Percentiles rank a stretch among this genome's conserved stretches.
Conservation (phyloP, 306 rosid species). For the Vigna nakashimae region DNA sequence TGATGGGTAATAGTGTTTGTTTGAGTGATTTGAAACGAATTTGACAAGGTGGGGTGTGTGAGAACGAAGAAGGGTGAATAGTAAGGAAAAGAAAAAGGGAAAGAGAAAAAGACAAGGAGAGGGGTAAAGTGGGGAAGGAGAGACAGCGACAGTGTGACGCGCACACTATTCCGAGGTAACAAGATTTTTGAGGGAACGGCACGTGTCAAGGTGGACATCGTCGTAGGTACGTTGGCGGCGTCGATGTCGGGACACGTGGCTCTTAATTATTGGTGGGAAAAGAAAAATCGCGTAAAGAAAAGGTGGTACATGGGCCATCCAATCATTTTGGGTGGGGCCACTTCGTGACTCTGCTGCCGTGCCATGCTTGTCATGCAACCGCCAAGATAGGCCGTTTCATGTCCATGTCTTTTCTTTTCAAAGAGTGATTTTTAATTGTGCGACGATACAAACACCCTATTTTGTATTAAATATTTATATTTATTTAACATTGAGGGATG, state of each 20-base stretch:
- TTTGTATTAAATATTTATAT: too few relatives aligned
- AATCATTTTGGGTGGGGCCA: slow-evolving; percentile 42
- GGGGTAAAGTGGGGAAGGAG: slow-evolving; percentile 35
- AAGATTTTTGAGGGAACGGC: slow-evolving; percentile 43
- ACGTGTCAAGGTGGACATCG: slow-evolving; percentile 40
- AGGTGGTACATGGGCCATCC: background rate
- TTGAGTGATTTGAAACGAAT: background rate
- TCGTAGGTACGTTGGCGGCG: slow-evolving; percentile 50
- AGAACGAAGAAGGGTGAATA: too few relatives aligned
- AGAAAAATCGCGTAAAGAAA: background rate
- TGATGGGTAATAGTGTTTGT: slow-evolving; percentile 17
- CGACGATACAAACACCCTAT: too few relatives aligned
- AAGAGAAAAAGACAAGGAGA: background rate
- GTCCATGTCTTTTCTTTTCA: too few relatives aligned
- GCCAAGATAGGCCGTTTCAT: too few relatives aligned
- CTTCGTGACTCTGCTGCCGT: background rate
- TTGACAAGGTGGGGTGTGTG: too few relatives aligned
- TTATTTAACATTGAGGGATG: too few relatives aligned
- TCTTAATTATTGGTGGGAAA: background rate
- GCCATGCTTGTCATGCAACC: background rate
- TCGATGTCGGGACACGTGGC: slow-evolving; percentile 32
- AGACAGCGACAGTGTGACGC: background rate
- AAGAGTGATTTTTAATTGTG: too few relatives aligned
- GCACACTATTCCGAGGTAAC: slow-evolving; percentile 42
- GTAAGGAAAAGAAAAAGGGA: too few relatives aligned